Base-by-base conservation (phyloP, 768 basidiomycete genomes). In the Candolleomyces aberdarensis region DNA sequence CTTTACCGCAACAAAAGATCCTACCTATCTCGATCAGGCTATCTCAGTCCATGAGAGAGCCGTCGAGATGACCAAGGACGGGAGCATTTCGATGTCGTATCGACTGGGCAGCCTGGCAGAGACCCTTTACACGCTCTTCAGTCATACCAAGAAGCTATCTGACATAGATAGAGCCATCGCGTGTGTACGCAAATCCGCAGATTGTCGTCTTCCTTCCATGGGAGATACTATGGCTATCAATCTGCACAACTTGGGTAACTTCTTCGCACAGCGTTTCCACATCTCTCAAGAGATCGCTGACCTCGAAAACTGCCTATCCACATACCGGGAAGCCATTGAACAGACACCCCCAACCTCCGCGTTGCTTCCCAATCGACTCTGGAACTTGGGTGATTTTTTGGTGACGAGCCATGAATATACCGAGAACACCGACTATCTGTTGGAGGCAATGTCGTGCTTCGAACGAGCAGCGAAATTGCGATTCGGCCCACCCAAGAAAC, bases 221-320 rank as follows among this genome's bases (percentile, higher is more conserved):
- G 52, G 13, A 3, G 3, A n/a, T 32, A 36, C 4, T 14, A 53
- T 14, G 3, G 26, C 26, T 26, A 53, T 19, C 32, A 2, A 15
- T 15, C 26, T n/a, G 52, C 52, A 20, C 32, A 39, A 32, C 20
- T 29, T 48, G 39, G 20, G 10, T 11, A 17, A 32, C 15, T n/a
- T 57, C 63, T n/a, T 41, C 60, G 8, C 56, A 40, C 5, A 43
- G 46, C 29, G 20, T 9, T 17, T 11, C 44, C 26, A 62, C 63
- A 2, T 43, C 57, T 0, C 65, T 63, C 8, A 29, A 14, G 15
- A 29, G 22, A 17, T 14, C 7, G 8, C 15, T 7, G 44, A 46
- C 44, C 15, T 46, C 44, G 44, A 46, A 17, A 14, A 6, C 44
- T 2, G 17, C 14, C 7, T 20, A 17, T 5, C 6, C 7, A 7